Conservation (phyloP, 371 early-diverging fungal genomes). For the Thermomucor indicae-seudaticae region DNA sequence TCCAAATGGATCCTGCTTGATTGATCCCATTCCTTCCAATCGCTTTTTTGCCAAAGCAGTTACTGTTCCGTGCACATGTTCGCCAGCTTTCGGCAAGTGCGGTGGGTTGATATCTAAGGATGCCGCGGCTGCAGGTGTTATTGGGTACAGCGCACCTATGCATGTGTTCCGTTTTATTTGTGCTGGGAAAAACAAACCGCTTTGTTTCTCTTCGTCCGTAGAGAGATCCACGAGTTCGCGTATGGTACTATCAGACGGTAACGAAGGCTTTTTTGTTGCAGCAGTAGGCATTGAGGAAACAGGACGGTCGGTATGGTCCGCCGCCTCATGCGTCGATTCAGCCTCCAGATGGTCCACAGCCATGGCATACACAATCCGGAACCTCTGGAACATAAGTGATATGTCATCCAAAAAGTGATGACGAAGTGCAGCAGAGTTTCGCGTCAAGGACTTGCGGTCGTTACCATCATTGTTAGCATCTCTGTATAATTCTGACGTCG, state of each 20-base stretch:
- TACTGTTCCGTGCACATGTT: neutral
- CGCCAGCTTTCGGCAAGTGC: neutral
- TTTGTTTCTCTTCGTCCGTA: neutral
- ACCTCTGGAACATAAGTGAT: slow-evolving; percentile 32
- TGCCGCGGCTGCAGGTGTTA: slow-evolving; percentile 11
- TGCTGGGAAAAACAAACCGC: slow-evolving; percentile 1
- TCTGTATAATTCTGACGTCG: slow-evolving; percentile 17
- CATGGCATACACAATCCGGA: slow-evolving; percentile 31
- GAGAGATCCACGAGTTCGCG: neutral
- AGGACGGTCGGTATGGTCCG: slow-evolving; percentile 3
- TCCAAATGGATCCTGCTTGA: slow-evolving; percentile 50
- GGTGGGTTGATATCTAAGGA: slow-evolving; percentile 26
- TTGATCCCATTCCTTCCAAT: slow-evolving; percentile 35
- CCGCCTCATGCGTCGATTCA: slow-evolving; percentile 8
- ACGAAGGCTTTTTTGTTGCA: neutral
- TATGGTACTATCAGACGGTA: too few species aligned
- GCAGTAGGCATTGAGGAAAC: neutral
- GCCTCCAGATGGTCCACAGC: slow-evolving; percentile 19
- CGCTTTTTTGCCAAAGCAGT: slow-evolving; percentile 28
- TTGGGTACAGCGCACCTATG: slow-evolving; percentile 14
- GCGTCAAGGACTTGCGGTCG: neutral
- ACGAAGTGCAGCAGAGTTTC: slow-evolving; percentile 1
- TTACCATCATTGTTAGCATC: slow-evolving; percentile 1
- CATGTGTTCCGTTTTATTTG: slow-evolving; percentile 7
- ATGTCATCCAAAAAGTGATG: slow-evolving; percentile 26